Conservation (phyloP, 441 rosid species). For the Populus hybrid region DNA sequence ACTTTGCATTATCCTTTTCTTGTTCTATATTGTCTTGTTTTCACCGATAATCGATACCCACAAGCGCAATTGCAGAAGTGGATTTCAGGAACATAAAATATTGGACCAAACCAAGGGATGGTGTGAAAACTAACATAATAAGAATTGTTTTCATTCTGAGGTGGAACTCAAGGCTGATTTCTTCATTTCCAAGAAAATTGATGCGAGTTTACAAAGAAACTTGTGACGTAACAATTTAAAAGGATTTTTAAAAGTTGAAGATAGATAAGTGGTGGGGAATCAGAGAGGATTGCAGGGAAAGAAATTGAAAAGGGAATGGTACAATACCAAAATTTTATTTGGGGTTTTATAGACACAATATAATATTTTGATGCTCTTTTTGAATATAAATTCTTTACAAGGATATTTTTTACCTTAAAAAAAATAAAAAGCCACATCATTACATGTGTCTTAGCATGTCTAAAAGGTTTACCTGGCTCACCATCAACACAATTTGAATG, state of each 20-base stretch:
- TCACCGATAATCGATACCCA: no score
- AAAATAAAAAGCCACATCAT: neutral
- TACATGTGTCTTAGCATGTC: neutral
- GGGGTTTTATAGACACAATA: neutral
- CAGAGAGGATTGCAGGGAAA: neutral
- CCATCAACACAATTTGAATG: neutral
- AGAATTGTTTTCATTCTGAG: neutral
- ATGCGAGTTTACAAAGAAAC: neutral
- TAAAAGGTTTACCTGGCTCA: neutral
- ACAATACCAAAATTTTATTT: neutral
- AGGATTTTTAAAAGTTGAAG: neutral
- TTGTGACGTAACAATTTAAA: neutral
- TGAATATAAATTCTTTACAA: neutral
- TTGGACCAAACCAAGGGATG: no score
- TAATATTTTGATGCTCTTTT: neutral
- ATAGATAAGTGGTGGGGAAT: neutral
- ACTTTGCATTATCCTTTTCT: no score
- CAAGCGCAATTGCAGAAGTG: no score
- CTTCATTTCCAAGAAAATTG: neutral
- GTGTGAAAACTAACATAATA: neutral
- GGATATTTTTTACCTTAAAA: neutral
- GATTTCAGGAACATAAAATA: no score
- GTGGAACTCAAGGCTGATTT: neutral
- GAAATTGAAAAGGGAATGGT: neutral
- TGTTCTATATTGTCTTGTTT: no score